Base-by-base conservation (phyloP, 192 early-diverging fungal genomes). In the Gonapodya prolifera region DNA sequence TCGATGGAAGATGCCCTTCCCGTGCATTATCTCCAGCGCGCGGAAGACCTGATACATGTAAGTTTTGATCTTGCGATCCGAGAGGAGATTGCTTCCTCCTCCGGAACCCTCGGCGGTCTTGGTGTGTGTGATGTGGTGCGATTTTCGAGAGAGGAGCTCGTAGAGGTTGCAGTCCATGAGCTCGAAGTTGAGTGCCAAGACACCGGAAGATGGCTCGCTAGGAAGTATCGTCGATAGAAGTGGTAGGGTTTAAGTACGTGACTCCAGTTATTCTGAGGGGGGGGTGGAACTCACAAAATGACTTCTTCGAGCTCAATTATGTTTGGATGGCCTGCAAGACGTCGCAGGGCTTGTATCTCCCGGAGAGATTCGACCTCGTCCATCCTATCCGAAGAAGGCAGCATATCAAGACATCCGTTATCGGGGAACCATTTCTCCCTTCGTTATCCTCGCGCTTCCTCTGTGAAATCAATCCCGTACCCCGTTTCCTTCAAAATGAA, bases 111-210 rank as follows among this genome's bases (percentile, higher is more conserved):
- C 88, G 30, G 87, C 85, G 33, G 89, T 83, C 30, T 80, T 35
- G 1, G 78, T 70, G 61, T 80, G 45, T n/a, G n/a, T n/a, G n/a
- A n/a, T n/a, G n/a, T n/a, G n/a, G n/a, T n/a, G n/a, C n/a, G n/a
- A n/a, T 75, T 85, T 86, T 71, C 82, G 82, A 2, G 89, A 89
- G 33, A 90, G 86, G 33, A 89, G 78, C 75, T 90, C 89, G 80
- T 90, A 90, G 29, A 90, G 79, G 69, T 90, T 90, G 81, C 86
- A 89, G 30, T 87, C 86, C 89, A 90, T 90, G 23, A 89, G 80
- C 79, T 87, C 86, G 75, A 90, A 90, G 75, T 88, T 89, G 16
- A 90, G 80, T 32, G 81, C 81, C 1, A 90, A 80, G 0, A 84
- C 83, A 34, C 89, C 89, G 75, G 85, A 81, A 75, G 83, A 82